Evolutionary conservation across 306 rosid genomes (phyloP).

Genomic region (Cucurbita pepo): DNA sequence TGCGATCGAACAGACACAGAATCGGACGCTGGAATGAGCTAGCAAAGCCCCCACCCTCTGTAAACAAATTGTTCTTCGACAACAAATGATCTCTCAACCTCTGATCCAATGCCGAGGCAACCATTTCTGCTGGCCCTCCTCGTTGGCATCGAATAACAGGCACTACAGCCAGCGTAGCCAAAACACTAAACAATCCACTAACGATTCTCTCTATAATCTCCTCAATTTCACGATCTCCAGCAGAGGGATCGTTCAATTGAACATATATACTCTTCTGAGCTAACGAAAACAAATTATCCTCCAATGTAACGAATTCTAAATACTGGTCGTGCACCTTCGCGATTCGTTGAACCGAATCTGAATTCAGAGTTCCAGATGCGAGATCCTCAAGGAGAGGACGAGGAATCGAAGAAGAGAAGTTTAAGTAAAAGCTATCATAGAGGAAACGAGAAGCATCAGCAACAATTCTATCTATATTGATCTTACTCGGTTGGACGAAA

Average conservation of each 20-base stretch:
- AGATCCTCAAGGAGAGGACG: conserved; percentile 86
- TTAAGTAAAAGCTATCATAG: conserved; percentile 60
- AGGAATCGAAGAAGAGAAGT: conserved; percentile 74
- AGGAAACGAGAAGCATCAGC: conserved; percentile 57
- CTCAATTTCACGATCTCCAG: conserved; percentile 89
- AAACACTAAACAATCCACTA: conserved; percentile 61
- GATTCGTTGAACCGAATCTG: conserved; percentile 56
- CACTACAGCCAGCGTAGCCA: conserved; percentile 75
- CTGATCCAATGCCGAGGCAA: conserved; percentile 79
- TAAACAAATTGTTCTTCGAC: conserved; percentile 74
- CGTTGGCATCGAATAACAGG: conserved; percentile 74
- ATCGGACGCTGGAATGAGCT: conserved; percentile 83
- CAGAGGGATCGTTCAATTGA: conserved; percentile 81
- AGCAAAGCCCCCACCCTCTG: conserved; percentile 51
- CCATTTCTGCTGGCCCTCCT: conserved; percentile 97
- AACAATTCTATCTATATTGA: conserved; percentile 55
- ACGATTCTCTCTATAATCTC: conserved; percentile 69
- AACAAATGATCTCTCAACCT: conserved; percentile 78
- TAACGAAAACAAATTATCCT: conserved; percentile 72
- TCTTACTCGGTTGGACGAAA: conserved; percentile 58
- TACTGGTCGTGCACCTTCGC: conserved; percentile 94
- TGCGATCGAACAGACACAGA: conserved; percentile 79
- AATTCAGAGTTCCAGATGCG: conserved; percentile 59
- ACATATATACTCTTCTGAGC: conserved; percentile 56
- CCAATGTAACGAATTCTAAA: conserved; percentile 75